phyloP scores from a whole-genome alignment of 345 rosid species.

The Pelargonium nanum region DNA sequence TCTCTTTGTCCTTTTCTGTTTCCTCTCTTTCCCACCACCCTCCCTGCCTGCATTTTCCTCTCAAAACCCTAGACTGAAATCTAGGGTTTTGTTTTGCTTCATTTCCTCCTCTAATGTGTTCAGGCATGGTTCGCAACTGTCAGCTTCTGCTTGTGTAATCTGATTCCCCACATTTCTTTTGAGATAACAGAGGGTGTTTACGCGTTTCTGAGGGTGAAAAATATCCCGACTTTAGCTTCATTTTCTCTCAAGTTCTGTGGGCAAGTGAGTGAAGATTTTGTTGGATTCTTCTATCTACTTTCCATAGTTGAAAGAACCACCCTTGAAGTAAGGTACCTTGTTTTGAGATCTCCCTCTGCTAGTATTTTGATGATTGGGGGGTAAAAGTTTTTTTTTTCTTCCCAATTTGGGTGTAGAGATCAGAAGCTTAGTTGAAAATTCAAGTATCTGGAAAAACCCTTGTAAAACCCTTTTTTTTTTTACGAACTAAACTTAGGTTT shows the following conservation, averaged over 20 bases:
- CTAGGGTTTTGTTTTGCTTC: slow-evolving; percentile 29
- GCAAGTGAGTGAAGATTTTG: neutral
- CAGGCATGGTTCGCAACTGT: slow-evolving; percentile 6
- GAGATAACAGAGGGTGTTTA: neutral
- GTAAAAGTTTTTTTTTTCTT: slow-evolving; percentile 3
- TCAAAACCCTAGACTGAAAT: slow-evolving; percentile 11
- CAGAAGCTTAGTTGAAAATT: slow-evolving; percentile 8
- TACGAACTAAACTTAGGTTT: no score
- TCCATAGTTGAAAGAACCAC: no score
- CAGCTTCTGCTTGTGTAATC: slow-evolving; percentile 5
- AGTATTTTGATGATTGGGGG: slow-evolving; percentile 10
- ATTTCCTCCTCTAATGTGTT: neutral
- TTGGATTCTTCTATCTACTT: neutral
- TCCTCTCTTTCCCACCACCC: neutral
- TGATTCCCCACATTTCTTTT: neutral
- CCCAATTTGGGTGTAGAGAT: neutral
- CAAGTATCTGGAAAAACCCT: neutral
- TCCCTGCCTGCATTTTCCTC: slow-evolving; percentile 2
- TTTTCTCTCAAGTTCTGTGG: neutral
- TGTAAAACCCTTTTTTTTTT: neutral
- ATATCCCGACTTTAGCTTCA: neutral
- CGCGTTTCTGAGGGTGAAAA: neutral
- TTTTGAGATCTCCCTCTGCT: neutral
- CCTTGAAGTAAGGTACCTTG: neutral
- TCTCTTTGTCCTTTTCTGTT: neutral